Evolutionary conservation across 306 rosid genomes (phyloP).

Genomic region (Ammopiptanthus mongolicus): DNA sequence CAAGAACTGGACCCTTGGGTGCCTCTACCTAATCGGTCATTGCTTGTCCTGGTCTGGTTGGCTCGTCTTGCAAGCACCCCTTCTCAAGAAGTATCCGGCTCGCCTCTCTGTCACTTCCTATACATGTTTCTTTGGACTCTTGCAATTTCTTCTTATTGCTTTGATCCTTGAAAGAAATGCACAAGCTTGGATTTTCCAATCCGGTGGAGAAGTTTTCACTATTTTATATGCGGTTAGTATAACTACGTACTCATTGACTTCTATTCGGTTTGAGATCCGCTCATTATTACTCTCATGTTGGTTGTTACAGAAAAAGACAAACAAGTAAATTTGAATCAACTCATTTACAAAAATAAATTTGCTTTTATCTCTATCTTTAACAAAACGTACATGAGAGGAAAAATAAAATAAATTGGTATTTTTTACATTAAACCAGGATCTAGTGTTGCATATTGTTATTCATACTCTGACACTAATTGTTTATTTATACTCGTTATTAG

Average conservation of each 20-base stretch:
- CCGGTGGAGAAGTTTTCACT: slow-evolving; percentile 77
- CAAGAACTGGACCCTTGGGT: slow-evolving; percentile 91
- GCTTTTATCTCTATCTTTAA: too few relatives aligned
- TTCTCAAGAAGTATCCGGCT: slow-evolving; percentile 93
- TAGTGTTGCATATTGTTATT: too few relatives aligned
- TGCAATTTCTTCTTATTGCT: slow-evolving; percentile 76
- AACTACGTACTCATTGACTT: neutral
- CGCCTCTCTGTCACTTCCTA: slow-evolving; percentile 93
- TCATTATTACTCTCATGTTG: too few relatives aligned
- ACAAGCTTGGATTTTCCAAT: slow-evolving; percentile 80
- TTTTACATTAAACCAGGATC: too few relatives aligned
- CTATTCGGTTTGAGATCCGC: too few relatives aligned
- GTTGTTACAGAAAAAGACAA: too few relatives aligned
- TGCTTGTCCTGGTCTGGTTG: slow-evolving; percentile 96
- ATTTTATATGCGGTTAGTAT: slow-evolving; percentile 75
- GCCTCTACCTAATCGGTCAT: slow-evolving; percentile 81
- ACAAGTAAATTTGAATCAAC: too few relatives aligned
- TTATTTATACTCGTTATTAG: too few relatives aligned
- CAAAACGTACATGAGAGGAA: too few relatives aligned
- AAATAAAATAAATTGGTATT: too few relatives aligned
- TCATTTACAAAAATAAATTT: too few relatives aligned
- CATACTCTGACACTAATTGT: too few relatives aligned
- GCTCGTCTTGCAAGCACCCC: slow-evolving; percentile 90
- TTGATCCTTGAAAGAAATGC: slow-evolving; percentile 53
- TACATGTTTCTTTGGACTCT: slow-evolving; percentile 87